Base-by-base conservation (phyloP, 805 yeast genomes). In the Cyberlindnera galapagoensis region DNA sequence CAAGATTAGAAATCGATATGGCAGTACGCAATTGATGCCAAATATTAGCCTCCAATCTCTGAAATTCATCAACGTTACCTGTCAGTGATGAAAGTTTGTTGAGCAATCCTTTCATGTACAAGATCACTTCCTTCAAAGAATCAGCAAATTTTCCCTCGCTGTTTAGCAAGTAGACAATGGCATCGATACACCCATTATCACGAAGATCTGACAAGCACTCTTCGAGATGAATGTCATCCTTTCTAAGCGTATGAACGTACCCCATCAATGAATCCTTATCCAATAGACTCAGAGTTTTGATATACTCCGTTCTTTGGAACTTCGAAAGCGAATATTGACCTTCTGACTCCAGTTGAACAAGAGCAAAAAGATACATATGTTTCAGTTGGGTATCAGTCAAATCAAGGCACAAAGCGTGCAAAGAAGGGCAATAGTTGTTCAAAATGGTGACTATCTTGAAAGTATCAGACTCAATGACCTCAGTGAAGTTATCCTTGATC, bases 1-100 rank as follows among this genome's bases (percentile, higher is more conserved):
- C 34, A 40, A 30, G 16, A 30, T 45, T 41, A 49, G 61, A 31
- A 60, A 59, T 4, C 52, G 47, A 21, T 38, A 46, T 50, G 57
- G 57, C 70, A 27, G 52, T 42, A 17, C 48, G 47, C 18, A 65
- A 40, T 27, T 48, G 60, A 5, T 51, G 51, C 61, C 65, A 60
- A 16, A 67, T 43, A n/a, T 49, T 46, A 9, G 39, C 29, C 33
- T 61, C 66, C 7, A 46, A 13, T 1, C 16, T 26, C 7, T 26
- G 25, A 18, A 45, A 28, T 10, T 36, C 38, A 24, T 33, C 42
- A 12, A 34, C 34, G 16, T 47, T 36, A n/a, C 36, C 32, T 7
- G 22, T 34, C 9, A 22, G 22, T 1, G 27, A 8, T 4, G 43
- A 40, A 7, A 53, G 35, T 13, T 36, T 34, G 9, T 45, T 38